Conservation (phyloP, 495 filamentous ascomycete species). For the Tuber aestivum region DNA sequence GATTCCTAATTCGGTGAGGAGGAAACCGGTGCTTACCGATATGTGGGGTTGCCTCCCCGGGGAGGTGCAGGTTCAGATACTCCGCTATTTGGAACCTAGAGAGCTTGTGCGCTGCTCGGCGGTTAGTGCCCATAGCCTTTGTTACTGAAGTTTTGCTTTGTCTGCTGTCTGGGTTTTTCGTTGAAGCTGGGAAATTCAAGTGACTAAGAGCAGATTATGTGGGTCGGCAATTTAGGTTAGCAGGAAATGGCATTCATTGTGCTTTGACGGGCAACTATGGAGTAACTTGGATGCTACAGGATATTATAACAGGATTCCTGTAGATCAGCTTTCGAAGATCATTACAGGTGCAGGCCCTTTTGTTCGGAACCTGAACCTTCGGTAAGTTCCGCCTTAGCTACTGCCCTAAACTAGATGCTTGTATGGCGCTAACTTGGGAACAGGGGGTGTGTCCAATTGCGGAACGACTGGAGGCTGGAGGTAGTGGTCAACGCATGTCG, state of each 20-base stretch:
- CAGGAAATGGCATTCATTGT: slow-evolving; percentile 73
- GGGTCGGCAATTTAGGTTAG: slow-evolving; percentile 50
- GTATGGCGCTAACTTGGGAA: slow-evolving; percentile 4
- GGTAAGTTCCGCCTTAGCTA: slow-evolving; percentile 14
- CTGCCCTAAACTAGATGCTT: background rate
- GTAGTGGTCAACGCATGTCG: slow-evolving; percentile 70
- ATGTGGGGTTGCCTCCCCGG: slow-evolving; percentile 30
- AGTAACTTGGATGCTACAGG: slow-evolving; percentile 71
- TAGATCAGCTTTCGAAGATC: slow-evolving; percentile 74
- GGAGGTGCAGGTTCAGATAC: slow-evolving; percentile 73
- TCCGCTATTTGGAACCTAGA: slow-evolving; percentile 68
- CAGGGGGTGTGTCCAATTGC: slow-evolving; percentile 68
- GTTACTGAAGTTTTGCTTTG: background rate
- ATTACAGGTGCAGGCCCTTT: slow-evolving; percentile 82
- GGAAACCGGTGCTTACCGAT: slow-evolving; percentile 9
- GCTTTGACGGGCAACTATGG: slow-evolving; percentile 96
- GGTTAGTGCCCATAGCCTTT: slow-evolving; percentile 14
- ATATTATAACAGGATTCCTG: slow-evolving; percentile 82
- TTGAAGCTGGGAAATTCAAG: background rate
- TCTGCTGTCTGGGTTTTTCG: background rate
- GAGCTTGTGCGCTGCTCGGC: slow-evolving; percentile 75
- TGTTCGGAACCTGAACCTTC: slow-evolving; percentile 77
- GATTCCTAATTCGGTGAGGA: slow-evolving; percentile 11
- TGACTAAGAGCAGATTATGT: slow-evolving; percentile 8
- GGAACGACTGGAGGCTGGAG: slow-evolving; percentile 69